These are phyloP conservation scores for Saccharomyces pastorianus DNA, from an alignment of 1,139 yeast species.

Conservation along the genomic window DNA sequence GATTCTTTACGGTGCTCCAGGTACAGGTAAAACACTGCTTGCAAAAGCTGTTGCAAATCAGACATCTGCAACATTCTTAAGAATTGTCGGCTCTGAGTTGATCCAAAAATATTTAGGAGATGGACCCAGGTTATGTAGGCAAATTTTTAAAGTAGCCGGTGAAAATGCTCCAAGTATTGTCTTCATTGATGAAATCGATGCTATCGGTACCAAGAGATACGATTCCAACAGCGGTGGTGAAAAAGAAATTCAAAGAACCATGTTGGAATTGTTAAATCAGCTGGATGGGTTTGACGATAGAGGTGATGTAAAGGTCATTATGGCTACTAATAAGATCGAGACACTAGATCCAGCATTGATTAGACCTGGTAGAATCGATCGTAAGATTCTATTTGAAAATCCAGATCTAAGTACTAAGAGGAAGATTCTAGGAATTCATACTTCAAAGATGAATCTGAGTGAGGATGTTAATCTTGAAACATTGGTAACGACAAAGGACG, in stretches of 20 bases:
- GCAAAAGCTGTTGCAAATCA: constrained; percentile 99
- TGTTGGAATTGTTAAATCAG: constrained; percentile 94
- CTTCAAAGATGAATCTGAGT: constrained; percentile 87
- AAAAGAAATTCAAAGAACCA: constrained; percentile 95
- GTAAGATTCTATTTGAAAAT: constrained; percentile 92
- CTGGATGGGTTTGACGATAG: constrained; percentile 97
- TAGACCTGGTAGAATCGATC: constrained; percentile 97
- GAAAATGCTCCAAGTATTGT: constrained; percentile 97
- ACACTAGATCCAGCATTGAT: constrained; percentile 94
- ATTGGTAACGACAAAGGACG: constrained; percentile 87
- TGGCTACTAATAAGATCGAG: constrained; percentile 98
- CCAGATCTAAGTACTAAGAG: constrained; percentile 91
- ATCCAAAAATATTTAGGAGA: constrained; percentile 97
- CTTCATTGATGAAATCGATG: constrained; percentile 97
- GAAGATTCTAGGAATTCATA: constrained; percentile 88
- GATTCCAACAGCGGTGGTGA: constrained; percentile 97
- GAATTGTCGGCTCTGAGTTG: constrained; percentile 95
- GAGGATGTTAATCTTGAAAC: constrained; percentile 86
- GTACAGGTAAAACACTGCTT: constrained; percentile 93
- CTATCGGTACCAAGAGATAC: constrained; percentile 95
- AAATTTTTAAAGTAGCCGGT: constrained; percentile 92
- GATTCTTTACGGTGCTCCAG: constrained; percentile 96
- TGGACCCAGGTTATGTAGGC: constrained; percentile 92
- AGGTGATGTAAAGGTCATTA: constrained; percentile 95
- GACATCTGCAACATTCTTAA: constrained; percentile 89